These are phyloP conservation scores for Limtongozyma cylindracea DNA, from an alignment of 805 yeast genomes.

Conservation along the genomic window DNA sequence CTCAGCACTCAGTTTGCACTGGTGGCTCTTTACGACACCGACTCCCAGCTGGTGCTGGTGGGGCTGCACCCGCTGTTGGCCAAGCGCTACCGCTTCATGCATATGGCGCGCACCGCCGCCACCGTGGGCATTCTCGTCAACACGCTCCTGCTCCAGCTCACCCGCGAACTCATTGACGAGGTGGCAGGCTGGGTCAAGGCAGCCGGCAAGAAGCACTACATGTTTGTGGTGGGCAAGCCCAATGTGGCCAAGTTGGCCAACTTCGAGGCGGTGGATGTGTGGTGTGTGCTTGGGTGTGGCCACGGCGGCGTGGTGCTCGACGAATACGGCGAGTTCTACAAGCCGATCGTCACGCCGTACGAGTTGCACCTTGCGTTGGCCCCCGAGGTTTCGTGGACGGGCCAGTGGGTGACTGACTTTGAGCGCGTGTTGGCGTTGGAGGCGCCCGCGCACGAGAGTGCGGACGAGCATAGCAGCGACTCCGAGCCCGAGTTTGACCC, in stretches of 20 bases:
- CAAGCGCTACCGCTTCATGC: slow-evolving; percentile 72
- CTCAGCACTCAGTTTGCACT: slow-evolving; percentile 45
- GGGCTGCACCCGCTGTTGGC: slow-evolving; percentile 63
- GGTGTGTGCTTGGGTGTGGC: slow-evolving; percentile 91
- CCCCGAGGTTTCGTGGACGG: slow-evolving; percentile 69
- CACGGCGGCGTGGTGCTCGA: slow-evolving; percentile 82
- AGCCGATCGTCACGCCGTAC: slow-evolving; percentile 85
- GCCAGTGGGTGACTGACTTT: slow-evolving; percentile 78
- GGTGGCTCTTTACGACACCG: slow-evolving; percentile 23
- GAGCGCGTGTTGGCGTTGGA: slow-evolving; percentile 21
- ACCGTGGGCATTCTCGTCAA: slow-evolving; percentile 83
- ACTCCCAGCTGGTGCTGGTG: slow-evolving; percentile 6
- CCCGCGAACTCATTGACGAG: slow-evolving; percentile 35
- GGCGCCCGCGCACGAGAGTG: slow-evolving; percentile 8
- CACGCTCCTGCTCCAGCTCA: slow-evolving; percentile 60
- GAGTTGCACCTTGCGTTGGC: slow-evolving; percentile 65
- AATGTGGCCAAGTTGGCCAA: slow-evolving; percentile 86
- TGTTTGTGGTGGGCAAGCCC: slow-evolving; percentile 94
- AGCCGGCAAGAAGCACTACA: slow-evolving; percentile 78
- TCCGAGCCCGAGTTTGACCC: slow-evolving; percentile 73
- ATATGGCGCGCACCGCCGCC: slow-evolving; percentile 71
- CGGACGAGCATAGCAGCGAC: slow-evolving; percentile 4
- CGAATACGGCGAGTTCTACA: slow-evolving; percentile 53
- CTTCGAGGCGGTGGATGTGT: slow-evolving; percentile 78
- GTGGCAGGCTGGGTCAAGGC: slow-evolving; percentile 33